Evolutionary conservation across 1,139 yeast species (phyloP).

Genomic region (Diutina mesorugosa): DNA sequence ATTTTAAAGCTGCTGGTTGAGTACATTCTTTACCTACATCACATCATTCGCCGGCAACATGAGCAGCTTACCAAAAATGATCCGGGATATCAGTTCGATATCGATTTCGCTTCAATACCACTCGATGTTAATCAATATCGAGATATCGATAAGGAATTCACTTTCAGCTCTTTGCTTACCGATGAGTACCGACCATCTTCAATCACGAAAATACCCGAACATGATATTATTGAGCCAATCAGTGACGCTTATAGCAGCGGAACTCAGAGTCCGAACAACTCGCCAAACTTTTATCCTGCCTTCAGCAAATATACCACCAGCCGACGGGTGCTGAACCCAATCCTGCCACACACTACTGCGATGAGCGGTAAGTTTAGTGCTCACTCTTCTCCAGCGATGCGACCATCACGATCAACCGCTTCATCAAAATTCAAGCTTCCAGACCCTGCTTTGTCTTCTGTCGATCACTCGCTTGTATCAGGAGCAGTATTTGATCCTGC

Average conservation of each 20-base stretch:
- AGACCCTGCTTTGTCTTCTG: not conserved
- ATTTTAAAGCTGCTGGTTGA: conserved; percentile 74
- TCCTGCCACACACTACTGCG: not conserved
- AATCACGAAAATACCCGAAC: not conserved
- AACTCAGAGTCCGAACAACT: not conserved
- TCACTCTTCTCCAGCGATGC: not conserved
- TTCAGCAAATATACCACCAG: not conserved
- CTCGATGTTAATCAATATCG: conserved; percentile 47
- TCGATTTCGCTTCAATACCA: conserved; percentile 37
- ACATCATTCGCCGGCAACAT: conserved; percentile 36
- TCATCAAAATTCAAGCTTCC: not conserved
- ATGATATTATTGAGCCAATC: not conserved
- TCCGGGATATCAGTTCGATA: conserved; percentile 20
- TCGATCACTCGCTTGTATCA: not conserved
- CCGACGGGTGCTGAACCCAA: conserved; percentile 1
- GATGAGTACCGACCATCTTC: not conserved
- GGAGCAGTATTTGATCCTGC: not conserved
- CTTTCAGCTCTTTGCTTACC: conserved; percentile 13
- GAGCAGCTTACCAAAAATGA: conserved; percentile 15
- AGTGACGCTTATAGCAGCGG: not conserved
- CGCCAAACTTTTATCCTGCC: not conserved
- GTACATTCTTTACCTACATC: conserved; percentile 59
- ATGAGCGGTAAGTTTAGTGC: not conserved
- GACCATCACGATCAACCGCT: not conserved
- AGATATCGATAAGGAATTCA: conserved; percentile 42